Conservation (phyloP, 164 flowering plant genomes). For the Sedum album region DNA sequence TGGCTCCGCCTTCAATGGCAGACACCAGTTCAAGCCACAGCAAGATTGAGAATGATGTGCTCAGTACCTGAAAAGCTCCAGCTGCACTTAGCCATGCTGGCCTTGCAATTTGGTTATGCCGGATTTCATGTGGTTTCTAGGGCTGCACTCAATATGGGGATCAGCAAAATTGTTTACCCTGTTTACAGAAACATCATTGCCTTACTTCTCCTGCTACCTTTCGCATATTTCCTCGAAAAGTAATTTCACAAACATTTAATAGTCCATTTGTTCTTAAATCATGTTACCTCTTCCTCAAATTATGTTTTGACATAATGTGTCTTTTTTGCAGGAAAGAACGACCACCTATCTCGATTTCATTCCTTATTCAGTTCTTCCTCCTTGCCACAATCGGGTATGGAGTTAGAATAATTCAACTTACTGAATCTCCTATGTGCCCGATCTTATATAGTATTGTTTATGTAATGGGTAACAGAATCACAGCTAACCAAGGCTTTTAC, state of each 20-base stretch:
- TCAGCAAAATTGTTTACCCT: conserved; percentile 87
- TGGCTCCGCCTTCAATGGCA: background rate
- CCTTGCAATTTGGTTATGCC: conserved; percentile 31
- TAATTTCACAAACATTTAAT: conserved; percentile 16
- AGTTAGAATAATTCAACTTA: background rate
- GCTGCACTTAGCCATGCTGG: conserved; percentile 14
- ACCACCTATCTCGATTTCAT: conserved; percentile 56
- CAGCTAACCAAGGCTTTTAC: conserved; percentile 84
- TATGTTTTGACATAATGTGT: background rate
- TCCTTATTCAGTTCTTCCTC: conserved; percentile 77
- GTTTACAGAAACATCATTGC: conserved; percentile 95
- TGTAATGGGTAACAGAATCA: conserved; percentile 39
- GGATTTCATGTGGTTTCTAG: conserved; percentile 82
- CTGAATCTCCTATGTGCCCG: background rate
- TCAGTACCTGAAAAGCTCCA: conserved; percentile 7
- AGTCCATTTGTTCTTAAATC: background rate
- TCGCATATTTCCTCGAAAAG: conserved; percentile 95
- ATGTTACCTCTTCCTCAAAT: background rate
- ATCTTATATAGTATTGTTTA: background rate
- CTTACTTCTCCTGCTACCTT: conserved; percentile 72
- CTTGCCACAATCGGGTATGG: conserved; percentile 84
- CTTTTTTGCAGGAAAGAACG: conserved; percentile 72
- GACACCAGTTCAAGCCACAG: background rate
- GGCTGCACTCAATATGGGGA: conserved; percentile 96
- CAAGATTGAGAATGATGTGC: background rate